Percentiles rank a stretch among this genome's conserved stretches.
Evolutionary conservation across 176 grass and related monocot genomes (phyloP).

Genomic region (Triticum dicoccoides): DNA sequence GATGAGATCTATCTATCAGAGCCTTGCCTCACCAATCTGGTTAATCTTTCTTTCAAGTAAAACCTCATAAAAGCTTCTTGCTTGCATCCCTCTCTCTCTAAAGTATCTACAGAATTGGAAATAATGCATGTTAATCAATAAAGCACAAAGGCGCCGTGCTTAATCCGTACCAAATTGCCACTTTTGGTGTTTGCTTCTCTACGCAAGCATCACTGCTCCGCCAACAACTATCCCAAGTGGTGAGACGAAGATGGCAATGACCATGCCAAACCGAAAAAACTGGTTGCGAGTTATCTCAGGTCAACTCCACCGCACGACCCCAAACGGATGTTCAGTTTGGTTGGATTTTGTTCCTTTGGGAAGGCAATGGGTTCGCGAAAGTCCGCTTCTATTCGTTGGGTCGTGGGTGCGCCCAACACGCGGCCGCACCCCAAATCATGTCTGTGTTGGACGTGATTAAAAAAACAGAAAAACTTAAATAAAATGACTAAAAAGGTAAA

Average conservation of each 20-base stretch:
- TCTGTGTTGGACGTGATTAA: too few relatives aligned
- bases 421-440: too few relatives aligned
- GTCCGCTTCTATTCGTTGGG: too few relatives aligned
- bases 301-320: too few relatives aligned
- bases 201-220: not conserved
- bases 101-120: not conserved
- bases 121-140: not conserved
- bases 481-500: too few relatives aligned
- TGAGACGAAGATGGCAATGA: not conserved
- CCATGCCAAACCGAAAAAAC: not conserved
- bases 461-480: too few relatives aligned
- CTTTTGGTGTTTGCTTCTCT: constrained; percentile 15
- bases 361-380: too few relatives aligned
- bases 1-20: not conserved
- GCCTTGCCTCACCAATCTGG: not conserved
- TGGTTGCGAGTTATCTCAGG: not conserved
- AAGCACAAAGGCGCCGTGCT: not conserved
- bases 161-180: not conserved
- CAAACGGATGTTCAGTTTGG: too few relatives aligned
- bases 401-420: too few relatives aligned
- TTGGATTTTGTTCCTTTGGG: too few relatives aligned
- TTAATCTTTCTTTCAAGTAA: not conserved
- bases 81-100: not conserved
- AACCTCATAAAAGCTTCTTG: not conserved
- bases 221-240: not conserved